Base-by-base conservation (phyloP, 768 basidiomycete species). In the Cubamyces sp. region DNA sequence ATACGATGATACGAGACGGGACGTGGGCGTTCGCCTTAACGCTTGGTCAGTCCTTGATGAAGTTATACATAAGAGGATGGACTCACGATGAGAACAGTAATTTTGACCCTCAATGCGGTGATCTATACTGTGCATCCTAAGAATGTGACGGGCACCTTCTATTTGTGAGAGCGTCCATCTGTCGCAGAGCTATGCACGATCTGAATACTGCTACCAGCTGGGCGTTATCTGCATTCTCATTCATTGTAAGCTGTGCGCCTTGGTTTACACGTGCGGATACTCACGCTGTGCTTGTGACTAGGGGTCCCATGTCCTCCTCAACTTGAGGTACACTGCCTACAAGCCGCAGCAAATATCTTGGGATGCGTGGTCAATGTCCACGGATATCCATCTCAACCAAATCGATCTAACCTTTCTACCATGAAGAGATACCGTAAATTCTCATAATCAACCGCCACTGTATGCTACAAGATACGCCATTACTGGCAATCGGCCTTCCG, bases 61-160 rank as follows among this genome's bases (percentile, higher is more conserved):
- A 34, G 28, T 30, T 34, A 9, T 11, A 34, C 34, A 34, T 34
- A 11, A 9, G 6, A 1, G 9, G 9, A 11, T 34, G 34, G 6
- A 9, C 34, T 34, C 11, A 34, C 34, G 34, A 11, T 34, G 9
- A 1, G 5, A 34, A 34, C 34, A 66, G 66, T 51, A 23, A 50
- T 65, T 5, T 52, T 68, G 61, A 48, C 61, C 3, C n/a, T 66
- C 21, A 69, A 69, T 37, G 57, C 56, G 14, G 42, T 63, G 11
- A 50, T 65, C 49, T 62, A 65, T 25, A 49, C 60, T 12, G 42
- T 57, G 15, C 48, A 57, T 51, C 39, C 60, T 19, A 54, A 52
- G 12, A 39, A 50, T 9, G 40, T 62, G 8, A 50, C 61, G 1
- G 59, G 65, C 3, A 56, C 59, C n/a, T 61, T 58, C 15, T 67